Evolutionary conservation across 495 filamentous ascomycete species (phyloP), one percentile per base, ranked within the genome.

Genomic region (Podospora appendiculata): DNA sequence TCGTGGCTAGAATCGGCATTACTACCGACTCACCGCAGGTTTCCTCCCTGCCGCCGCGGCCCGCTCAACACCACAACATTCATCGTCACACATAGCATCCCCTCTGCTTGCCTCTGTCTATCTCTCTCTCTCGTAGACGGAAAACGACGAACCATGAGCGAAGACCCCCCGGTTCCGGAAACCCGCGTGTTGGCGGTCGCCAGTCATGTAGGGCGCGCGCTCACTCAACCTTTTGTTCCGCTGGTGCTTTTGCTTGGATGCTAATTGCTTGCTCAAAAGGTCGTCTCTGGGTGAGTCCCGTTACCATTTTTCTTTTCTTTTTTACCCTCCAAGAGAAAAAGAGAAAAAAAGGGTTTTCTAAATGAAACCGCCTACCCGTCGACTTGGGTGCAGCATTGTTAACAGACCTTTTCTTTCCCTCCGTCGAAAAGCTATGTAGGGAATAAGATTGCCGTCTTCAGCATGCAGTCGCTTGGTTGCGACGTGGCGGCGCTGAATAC

Each of bases 401-500:
- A 16, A 10, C 14, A 14, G 3, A 8, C 36, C 10, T 38, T 38
- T 38, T 7, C 8, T 10, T 8, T 38, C 13, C 36, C 36, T 10
- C 34, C 6, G 8, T n/a, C 13, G 11, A 55, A 41, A 61, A 98
- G 93, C 58, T 88, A 95, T 81, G 93, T 98, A 62, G 93, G 93
- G 36, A 98, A 98, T 63, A 90, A 88, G 59, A 96, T 97, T 76
- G 90, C 90, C 39, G 85, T 86, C 1, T 92, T 95, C 55, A 88
- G 88, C 62, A 84, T 98, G 79, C 92, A 97, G 67, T 81, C 86
- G 2, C 74, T 97, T 53, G 93, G 93, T 40, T 95, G 90, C 63
- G 93, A 98, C 59, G 91, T 95, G 3, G 84, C 90, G 9, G 86
- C 89, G 8, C 74, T 98, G 57, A 95, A 98, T 63, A 97, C 93